Evolutionary conservation across 495 filamentous ascomycete species (phyloP).

Genomic region (Lepidopterella palustris): DNA sequence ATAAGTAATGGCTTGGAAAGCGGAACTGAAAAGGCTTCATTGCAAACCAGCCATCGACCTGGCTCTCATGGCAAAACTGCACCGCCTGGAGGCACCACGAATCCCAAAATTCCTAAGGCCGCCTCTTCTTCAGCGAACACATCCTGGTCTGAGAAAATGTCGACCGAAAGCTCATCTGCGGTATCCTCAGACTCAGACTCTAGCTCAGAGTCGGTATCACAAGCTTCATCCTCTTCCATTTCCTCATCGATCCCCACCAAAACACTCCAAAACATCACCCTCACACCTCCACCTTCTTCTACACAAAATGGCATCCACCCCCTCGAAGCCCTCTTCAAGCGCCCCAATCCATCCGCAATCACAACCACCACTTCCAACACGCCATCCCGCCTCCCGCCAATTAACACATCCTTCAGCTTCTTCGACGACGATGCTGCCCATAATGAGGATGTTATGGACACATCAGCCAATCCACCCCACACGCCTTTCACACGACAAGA

Average conservation of each 20-base stretch:
- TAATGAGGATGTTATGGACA: conserved; percentile 39
- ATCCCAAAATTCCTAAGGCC: conserved; percentile 4
- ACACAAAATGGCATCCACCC: conserved; percentile 61
- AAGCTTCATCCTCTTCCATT: conserved; percentile 9
- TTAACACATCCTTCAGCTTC: conserved; percentile 55
- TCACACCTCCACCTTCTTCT: conserved; percentile 17
- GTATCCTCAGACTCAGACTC: conserved; percentile 27
- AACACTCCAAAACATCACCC: conserved; percentile 4
- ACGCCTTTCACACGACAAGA: conserved; percentile 78
- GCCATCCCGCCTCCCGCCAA: conserved; percentile 39
- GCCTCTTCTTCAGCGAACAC: conserved; percentile 2
- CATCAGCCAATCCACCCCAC: conserved; percentile 49
- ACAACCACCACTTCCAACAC: conserved; percentile 32
- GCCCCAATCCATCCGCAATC: conserved; percentile 34
- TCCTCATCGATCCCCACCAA: conserved; percentile 8
- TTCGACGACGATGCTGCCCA: conserved; percentile 50
- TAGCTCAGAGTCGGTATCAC: conserved; percentile 14
- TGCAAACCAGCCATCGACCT: conserved; percentile 6
- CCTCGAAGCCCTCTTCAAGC: conserved; percentile 84
- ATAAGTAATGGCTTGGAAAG: neutral
- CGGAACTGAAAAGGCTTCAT: conserved; percentile 1
- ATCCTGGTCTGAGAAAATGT: conserved; percentile 2
- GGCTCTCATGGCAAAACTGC: conserved; percentile 4
- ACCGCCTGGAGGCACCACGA: too few species aligned
- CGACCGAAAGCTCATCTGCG: conserved; percentile 18